A percentile compares a stretch with the other conserved stretches of the same genome.
These are phyloP conservation scores for Neopestalotiopsis sp. DNA, from an alignment of 2,329 filamentous ascomycete genomes.

Conservation along the genomic window DNA sequence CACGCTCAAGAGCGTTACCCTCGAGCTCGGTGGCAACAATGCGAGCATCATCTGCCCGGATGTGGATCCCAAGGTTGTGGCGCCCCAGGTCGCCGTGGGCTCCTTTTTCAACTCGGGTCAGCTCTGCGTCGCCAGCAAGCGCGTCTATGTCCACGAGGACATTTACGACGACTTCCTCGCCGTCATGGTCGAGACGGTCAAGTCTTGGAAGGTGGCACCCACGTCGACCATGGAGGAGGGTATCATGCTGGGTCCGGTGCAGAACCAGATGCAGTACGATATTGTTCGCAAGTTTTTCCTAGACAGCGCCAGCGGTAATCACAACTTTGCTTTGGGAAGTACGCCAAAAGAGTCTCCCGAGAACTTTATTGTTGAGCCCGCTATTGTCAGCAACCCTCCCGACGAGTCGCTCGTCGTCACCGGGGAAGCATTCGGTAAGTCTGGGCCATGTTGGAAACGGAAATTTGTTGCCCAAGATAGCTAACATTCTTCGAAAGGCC, in stretches of 20 bases:
- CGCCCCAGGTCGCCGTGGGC: slow-evolving; percentile 11
- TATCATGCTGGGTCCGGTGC: slow-evolving; percentile 26
- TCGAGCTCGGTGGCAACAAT: slow-evolving; percentile 62
- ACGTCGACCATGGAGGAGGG: slow-evolving; percentile 16
- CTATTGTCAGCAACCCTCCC: slow-evolving; percentile 31
- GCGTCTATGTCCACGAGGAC: slow-evolving; percentile 15
- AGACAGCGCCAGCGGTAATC: slow-evolving; percentile 27
- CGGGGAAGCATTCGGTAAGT: slow-evolving; percentile 29
- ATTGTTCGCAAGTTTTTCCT: slow-evolving; percentile 30
- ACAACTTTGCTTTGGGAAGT: slow-evolving; percentile 25
- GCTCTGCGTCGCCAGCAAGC: slow-evolving; percentile 14
- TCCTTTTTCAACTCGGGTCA: slow-evolving; percentile 20
- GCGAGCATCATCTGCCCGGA: slow-evolving; percentile 57
- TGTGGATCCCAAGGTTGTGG: slow-evolving; percentile 42
- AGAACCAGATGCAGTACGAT: slow-evolving; percentile 32
- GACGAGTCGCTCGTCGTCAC: slow-evolving; percentile 29
- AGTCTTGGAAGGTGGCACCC: slow-evolving; percentile 12
- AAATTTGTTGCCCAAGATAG: not conserved
- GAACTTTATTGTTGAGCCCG: slow-evolving; percentile 26
- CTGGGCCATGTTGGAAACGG: not conserved
- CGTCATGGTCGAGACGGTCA: slow-evolving; percentile 42
- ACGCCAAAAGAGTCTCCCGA: not conserved
- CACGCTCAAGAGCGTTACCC: slow-evolving; percentile 59
- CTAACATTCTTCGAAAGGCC: slow-evolving; percentile 25
- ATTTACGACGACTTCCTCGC: slow-evolving; percentile 42